Evolutionary conservation across 352 stramenopile species (phyloP), one percentile per base, ranked within the genome.

Genomic region (Thraustochytrium striatum): DNA sequence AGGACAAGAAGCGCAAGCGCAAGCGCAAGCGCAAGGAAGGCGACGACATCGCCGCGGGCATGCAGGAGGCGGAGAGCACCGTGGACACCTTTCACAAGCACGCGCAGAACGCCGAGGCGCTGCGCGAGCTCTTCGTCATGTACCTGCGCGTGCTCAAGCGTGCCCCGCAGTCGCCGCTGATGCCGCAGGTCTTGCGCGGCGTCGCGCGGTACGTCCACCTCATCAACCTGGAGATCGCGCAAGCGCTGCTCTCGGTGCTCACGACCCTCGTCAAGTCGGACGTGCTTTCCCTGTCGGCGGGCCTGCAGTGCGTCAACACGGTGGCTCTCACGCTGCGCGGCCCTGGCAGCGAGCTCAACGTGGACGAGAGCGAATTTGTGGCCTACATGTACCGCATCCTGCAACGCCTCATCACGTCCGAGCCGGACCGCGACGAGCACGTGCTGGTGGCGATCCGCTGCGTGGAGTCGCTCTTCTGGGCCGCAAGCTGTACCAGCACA

Each of bases 101-200:
- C 30, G 65, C 65, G 16, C 58, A 75, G 65, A 75, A 50, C 50
- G 32, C 61, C 7, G 65, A 75, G 50, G 65, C 65, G n/a, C 65
- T 75, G 21, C 65, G 65, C 28, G 65, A 75, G 65, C 65, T 75
- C 65, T 75, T 75, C 5, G 68, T 43, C 25, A 75, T 75, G 65
- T 75, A 75, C 30, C 50, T 75, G 28, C 65, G 65, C 21, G 28
- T 16, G 5, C 65, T 75, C 65, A 75, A 75, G 65, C 52, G 50
- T 7, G 65, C 44, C 19, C 65, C 65, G 11, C 30, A 3, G 3
- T 32, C 65, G 13, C 32, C 52, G 19, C 39, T 75, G 5, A 41
- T 75, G 41, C 39, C 43, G 19, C 13, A 32, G 30, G 11, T 61
- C 0, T 30, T 75, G 65, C 43, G 65, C 13, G 65, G 65, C 30